Percentiles rank a stretch among this genome's conserved stretches.
Conservation (phyloP, 345 rosid species). For the Raphanus sativus region DNA sequence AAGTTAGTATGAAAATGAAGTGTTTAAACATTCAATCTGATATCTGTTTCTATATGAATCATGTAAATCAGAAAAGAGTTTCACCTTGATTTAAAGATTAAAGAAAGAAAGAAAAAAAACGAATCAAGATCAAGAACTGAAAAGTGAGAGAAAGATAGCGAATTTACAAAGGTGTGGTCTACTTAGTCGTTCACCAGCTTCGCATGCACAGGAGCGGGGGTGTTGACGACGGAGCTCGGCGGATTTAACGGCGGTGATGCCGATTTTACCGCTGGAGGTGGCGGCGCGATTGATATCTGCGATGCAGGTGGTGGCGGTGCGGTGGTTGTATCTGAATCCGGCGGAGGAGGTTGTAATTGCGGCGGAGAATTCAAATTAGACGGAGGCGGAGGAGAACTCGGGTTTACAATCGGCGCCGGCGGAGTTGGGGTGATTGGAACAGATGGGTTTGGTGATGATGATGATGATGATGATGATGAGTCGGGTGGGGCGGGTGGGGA, state of each 20-base stretch:
- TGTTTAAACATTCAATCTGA: background rate
- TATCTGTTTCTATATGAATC: background rate
- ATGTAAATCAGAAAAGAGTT: background rate
- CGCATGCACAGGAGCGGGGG: conserved; percentile 68
- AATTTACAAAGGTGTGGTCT: conserved; percentile 16
- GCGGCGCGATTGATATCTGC: conserved; percentile 24
- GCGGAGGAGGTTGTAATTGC: conserved; percentile 28
- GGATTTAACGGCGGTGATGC: conserved; percentile 61
- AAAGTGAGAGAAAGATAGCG: background rate
- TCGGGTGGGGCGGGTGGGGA: conserved; percentile 36
- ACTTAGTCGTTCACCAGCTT: conserved; percentile 25
- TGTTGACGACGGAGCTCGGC: conserved; percentile 47
- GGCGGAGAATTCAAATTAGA: conserved; percentile 38
- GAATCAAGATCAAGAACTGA: conserved; percentile 14
- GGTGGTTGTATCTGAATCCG: conserved; percentile 24
- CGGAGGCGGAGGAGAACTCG: conserved; percentile 26
- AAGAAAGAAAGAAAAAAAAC: conserved; percentile 4
- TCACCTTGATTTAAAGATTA: background rate
- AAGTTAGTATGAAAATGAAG: background rate
- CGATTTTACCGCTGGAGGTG: conserved; percentile 20
- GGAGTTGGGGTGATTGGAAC: conserved; percentile 30
- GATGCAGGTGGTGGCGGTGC: conserved; percentile 31
- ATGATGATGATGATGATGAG: background rate
- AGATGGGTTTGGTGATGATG: conserved; percentile 7
- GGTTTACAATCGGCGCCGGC: conserved; percentile 40